Evolutionary conservation across 2,329 filamentous ascomycete genomes (phyloP), one percentile per base, ranked within the genome.

Genomic region (Xylaria digitata): DNA sequence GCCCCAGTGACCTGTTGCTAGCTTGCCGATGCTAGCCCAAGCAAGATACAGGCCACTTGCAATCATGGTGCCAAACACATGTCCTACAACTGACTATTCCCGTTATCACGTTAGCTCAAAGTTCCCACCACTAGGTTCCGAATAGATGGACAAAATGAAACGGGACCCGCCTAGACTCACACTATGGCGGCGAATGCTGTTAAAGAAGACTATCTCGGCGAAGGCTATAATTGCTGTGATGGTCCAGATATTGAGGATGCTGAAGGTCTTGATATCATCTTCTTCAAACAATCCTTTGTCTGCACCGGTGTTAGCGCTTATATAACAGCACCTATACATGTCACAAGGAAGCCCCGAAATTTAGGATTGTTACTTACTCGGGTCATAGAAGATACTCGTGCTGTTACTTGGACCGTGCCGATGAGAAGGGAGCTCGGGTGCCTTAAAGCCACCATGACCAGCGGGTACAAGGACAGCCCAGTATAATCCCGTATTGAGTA

Each of bases 401-500:
- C 69, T 71, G 34, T 68, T 66, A 49, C 54, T 57, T n/a, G 50
- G 32, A 21, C 23, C 17, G 7, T 71, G 59, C 7, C 70, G 65
- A 52, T 67, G 68, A 21, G 74, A 72, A 26, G 75, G 73, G 17
- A 75, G 32, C 1, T 65, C 40, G 1, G 75, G 76, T 7, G 67
- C 17, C 58, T 55, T 59, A 30, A 80, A 76, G 50, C 79, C 77
- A 17, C 78, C 78, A 67, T 80, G 77, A n/a, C 78, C 80, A 9
- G 74, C 60, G 0, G 80, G 80, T 8, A 81, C 78, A 23, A 80
- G 71, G 19, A 79, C 68, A 11, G 71, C 69, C 82, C 83, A 87
- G 78, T 85, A 87, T 32, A 85, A 78, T 63, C 82, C 75, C 13
- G 82, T 82, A 70, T 85, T 86, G 76, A 85, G 80, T 64, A 86